Conservation (phyloP, 1,139 yeast species). For the Candida tunisiensis region DNA sequence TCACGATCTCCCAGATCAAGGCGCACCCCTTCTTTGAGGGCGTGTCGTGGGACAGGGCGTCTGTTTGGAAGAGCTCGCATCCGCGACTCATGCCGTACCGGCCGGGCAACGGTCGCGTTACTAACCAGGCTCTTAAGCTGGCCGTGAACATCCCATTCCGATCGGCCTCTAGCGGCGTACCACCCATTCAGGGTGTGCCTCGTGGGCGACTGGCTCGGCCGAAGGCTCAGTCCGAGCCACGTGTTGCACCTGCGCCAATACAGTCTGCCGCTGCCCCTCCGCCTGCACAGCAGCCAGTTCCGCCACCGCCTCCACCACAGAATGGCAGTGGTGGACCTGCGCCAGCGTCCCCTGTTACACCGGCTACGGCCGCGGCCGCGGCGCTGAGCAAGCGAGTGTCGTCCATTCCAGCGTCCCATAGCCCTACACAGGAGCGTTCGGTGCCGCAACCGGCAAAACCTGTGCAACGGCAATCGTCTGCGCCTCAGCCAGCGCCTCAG, state of each 20-base stretch:
- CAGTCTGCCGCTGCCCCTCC: neutral
- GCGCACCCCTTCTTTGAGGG: conserved; percentile 56
- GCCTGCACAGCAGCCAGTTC: neutral
- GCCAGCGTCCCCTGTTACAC: too few relatives aligned
- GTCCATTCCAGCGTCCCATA: too few relatives aligned
- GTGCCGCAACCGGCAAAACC: too few relatives aligned
- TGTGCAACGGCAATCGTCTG: too few relatives aligned
- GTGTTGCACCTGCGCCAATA: neutral
- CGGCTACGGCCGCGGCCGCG: too few relatives aligned
- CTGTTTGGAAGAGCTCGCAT: conserved; percentile 53
- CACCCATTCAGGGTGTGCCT: neutral
- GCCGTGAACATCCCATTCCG: neutral
- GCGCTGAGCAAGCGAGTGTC: too few relatives aligned
- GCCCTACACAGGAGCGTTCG: too few relatives aligned
- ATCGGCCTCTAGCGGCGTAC: neutral
- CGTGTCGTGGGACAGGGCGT: conserved; percentile 47
- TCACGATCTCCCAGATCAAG: conserved; percentile 48
- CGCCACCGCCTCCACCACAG: too few relatives aligned
- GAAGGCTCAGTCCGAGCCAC: neutral
- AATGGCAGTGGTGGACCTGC: too few relatives aligned
- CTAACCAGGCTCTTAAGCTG: conserved; percentile 3
- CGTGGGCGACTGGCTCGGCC: conserved; percentile 1
- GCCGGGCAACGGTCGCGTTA: conserved; percentile 15
- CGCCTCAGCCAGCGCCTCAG: too few relatives aligned
- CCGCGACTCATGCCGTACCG: conserved; percentile 72